Evolutionary conservation across 2,329 filamentous ascomycete species (phyloP).

Genomic region (Aspergillus sp.): DNA sequence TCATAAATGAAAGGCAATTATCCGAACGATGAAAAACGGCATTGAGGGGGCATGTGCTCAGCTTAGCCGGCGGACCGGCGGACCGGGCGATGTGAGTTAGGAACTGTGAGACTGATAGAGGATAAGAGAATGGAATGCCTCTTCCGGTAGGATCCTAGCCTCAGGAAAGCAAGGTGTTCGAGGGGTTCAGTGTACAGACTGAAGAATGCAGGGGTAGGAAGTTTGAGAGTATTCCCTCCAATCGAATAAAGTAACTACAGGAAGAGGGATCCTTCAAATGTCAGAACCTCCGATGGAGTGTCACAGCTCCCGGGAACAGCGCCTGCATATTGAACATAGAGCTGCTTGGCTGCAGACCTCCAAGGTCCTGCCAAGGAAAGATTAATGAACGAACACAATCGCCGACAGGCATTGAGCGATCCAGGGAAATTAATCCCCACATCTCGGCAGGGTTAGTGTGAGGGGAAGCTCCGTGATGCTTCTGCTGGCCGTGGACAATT

Average conservation of each 20-base stretch:
- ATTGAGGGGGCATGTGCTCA: background rate
- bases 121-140: background rate
- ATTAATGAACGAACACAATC: background rate
- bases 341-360: background rate
- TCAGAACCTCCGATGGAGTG: background rate
- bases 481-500: background rate
- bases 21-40: background rate
- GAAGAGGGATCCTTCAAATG: background rate
- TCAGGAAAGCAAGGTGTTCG: too few species aligned
- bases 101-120: background rate
- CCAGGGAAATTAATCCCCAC: background rate
- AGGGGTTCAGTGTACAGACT: background rate
- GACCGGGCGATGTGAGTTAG: background rate
- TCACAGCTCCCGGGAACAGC: background rate
- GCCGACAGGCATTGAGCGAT: too few species aligned
- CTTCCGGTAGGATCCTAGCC: background rate
- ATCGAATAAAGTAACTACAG: background rate
- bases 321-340: background rate
- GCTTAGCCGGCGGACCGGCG: background rate
- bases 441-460: background rate
- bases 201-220: background rate
- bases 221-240: background rate
- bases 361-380: background rate
- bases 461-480: background rate
- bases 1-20: background rate